Conservation (phyloP, 2,329 filamentous ascomycete species). For the Knoxdaviesia capensis region DNA sequence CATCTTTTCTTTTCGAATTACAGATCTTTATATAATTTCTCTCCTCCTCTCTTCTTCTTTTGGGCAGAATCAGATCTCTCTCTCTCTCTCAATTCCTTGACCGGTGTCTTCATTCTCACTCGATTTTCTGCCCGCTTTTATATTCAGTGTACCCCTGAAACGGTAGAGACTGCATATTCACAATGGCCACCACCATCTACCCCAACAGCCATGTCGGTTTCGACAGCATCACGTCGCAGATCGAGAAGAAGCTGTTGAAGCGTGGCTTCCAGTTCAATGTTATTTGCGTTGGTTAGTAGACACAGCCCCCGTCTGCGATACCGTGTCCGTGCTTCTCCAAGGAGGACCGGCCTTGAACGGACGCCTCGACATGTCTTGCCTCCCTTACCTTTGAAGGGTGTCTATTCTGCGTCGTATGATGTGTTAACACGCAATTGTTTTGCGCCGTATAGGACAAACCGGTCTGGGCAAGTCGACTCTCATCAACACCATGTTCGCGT, state of each 20-base stretch:
- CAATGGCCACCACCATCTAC: conserved; percentile 46
- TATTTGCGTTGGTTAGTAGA: conserved; percentile 83
- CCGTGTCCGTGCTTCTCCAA: neutral
- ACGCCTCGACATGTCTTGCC: neutral
- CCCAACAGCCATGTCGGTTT: conserved; percentile 98
- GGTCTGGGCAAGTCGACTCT: conserved; percentile 96
- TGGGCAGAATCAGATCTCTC: neutral
- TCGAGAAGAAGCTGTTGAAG: conserved; percentile 98
- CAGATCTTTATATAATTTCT: too few species aligned
- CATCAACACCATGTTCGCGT: conserved; percentile 99
- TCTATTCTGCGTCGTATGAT: too few species aligned
- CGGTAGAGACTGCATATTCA: conserved; percentile 8
- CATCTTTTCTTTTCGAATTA: neutral
- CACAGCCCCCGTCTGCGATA: neutral
- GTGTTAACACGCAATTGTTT: conserved; percentile 1
- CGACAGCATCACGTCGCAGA: conserved; percentile 98
- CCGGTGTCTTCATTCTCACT: too few species aligned
- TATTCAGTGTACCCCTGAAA: too few species aligned
- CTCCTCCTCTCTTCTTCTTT: neutral
- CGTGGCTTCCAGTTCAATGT: conserved; percentile 99
- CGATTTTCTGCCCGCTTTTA: too few species aligned
- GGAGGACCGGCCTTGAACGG: too few species aligned
- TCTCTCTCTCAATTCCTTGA: too few species aligned
- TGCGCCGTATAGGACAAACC: conserved; percentile 55
- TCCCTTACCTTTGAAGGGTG: too few species aligned